Evolutionary conservation across 495 filamentous ascomycete genomes (phyloP), one percentile per base, ranked within the genome.

Genomic region (Neurospora discreta): DNA sequence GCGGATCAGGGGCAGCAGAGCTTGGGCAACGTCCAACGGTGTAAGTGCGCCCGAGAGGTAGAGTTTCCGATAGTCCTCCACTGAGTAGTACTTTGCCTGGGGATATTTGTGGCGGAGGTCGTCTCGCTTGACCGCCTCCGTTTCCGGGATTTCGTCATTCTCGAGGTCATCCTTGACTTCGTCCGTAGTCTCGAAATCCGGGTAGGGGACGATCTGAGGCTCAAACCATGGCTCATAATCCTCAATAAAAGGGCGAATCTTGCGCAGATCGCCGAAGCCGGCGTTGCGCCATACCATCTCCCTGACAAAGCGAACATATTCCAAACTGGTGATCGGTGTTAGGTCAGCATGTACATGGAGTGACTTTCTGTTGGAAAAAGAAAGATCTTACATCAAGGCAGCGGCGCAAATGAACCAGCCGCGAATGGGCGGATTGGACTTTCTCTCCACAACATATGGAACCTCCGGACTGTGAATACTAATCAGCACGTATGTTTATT

Each of bases 131-230:
- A 68, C 68, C 20, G 74, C 73, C 20, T 75, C 73, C 9, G 33
- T 71, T 1, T 39, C 41, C 0, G 26, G 16, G 16, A 20, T 26
- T 68, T 77, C 69, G 11, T 77, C 69, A 26, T 80, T 44, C 30
- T 77, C 70, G 13, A 74, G 70, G 26, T 72, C 43, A 20, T 76
- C 70, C 20, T 78, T 58, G n/a, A 39, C 44, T 5, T 72, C 52
- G 10, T 74, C 39, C 15, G 52, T 65, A 18, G 52, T 33, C 26
- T 65, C 26, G 6, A 3, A 16, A 18, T 65, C 52, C 15, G 74
- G 72, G 65, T 87, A 75, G 1, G 90, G 91, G 33, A 92, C 87
- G 44, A 96, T 90, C 41, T 90, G 90, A 3, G 93, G 93, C 75
- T 95, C 93, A 77, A 88, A 94, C 72, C 91, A 87, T 18, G 90